Percentiles rank a stretch among this genome's conserved stretches.
Evolutionary conservation across 73 alveolate genomes (phyloP).

Genomic region (Blepharisma japonicum): DNA sequence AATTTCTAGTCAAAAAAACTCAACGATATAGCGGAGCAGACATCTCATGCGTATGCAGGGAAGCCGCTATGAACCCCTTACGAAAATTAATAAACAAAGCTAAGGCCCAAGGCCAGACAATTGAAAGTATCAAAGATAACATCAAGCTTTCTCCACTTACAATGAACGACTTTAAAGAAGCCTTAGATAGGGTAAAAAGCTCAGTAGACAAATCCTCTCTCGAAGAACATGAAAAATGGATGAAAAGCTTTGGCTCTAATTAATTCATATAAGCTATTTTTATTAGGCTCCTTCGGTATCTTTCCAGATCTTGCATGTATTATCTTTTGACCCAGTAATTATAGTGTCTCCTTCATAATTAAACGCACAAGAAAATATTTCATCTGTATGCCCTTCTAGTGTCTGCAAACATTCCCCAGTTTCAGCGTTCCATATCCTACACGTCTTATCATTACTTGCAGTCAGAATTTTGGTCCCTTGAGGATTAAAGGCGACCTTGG

Average conservation of each 20-base stretch:
- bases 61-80: constrained; percentile 64
- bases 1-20: constrained; percentile 45
- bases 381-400: constrained; percentile 99
- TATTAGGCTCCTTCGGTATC: neutral
- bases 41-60: constrained; percentile 55
- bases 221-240: no score
- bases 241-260: no score
- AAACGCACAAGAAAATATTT: constrained; percentile 99
- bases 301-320: constrained; percentile 63
- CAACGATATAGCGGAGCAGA: constrained; percentile 69
- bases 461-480: constrained; percentile 97
- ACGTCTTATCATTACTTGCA: constrained; percentile 95
- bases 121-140: no score
- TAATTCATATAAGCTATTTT: no score
- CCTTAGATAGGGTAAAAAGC: no score
- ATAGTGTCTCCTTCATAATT: constrained; percentile 99
- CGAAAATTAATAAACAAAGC: constrained; percentile 23
- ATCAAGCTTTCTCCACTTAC: no score
- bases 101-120: no score
- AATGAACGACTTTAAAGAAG: no score
- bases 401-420: constrained; percentile 97
- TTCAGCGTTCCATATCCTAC: constrained; percentile 98
- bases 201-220: no score
- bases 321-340: constrained; percentile 96
- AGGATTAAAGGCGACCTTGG: constrained; percentile 95